Base-by-base conservation (phyloP, 768 basidiomycete species). In the Artomyces pyxidatus region DNA sequence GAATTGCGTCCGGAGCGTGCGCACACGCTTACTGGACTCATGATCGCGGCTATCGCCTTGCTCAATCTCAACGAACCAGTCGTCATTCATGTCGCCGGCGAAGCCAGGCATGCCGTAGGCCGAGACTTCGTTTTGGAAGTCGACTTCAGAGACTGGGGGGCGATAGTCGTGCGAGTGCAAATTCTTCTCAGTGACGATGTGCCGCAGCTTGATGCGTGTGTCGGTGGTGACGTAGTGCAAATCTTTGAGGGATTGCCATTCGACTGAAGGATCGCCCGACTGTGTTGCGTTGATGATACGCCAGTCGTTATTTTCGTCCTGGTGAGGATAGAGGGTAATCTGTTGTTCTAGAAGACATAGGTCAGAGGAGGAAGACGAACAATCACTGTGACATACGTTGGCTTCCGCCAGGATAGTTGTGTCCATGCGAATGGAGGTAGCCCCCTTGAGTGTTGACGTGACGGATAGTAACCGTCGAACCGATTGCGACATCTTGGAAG, bases 41-140 rank as follows among this genome's bases (percentile, higher is more conserved):
- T 66, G 68, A 62, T 91, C 89, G 25, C 74, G 69, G 52, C 67
- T 78, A 61, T 73, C 72, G 38, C 83, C 84, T 37, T 73, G 71
- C 21, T 85, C 83, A 37, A 98, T 88, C 65, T 96, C 93, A 46
- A 98, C 74, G 48, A 83, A 68, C 84, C 88, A 92, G 60, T 97
- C 89, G 60, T 98, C 95, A 61, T 97, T 98, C 39, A 83, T 76
- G 60, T 97, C 95, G 12, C 95, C 95, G 0, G 65, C 68, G 63
- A 86, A 97, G 0, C 85, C 88, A 0, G 82, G 68, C 73, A 88
- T 81, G 1, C 96, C 96, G 60, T 99, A 99, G 0, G 74, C 91
- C 2, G 92, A 94, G 1, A 98, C 93, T 63, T 99, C 96, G 61
- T 98, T 95, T 71, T 99, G 96, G 72, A 97, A 99, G 59, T 99